Conservation (phyloP, 169 alveolate species). For the Plasmodium reichenowi region DNA sequence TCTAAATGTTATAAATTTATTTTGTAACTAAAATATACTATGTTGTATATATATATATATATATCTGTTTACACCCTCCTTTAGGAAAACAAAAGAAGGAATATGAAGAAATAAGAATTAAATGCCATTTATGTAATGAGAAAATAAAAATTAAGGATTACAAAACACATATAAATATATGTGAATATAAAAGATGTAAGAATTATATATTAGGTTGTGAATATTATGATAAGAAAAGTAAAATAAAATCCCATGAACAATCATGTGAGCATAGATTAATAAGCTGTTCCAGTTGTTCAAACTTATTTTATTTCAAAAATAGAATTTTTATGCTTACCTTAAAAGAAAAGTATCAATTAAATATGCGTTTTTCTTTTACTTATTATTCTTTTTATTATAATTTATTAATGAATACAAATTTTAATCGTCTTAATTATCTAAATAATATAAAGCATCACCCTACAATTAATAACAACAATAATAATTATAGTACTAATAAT, state of each 20-base stretch:
- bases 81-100: constrained; percentile 56
- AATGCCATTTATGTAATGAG: constrained; percentile 44
- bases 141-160: constrained; percentile 52
- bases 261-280: constrained; percentile 70
- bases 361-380: constrained; percentile 31
- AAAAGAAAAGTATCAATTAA: constrained; percentile 51
- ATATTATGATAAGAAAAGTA: constrained; percentile 58
- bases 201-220: constrained; percentile 76
- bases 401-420: constrained; percentile 62
- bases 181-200: constrained; percentile 67
- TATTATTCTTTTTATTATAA: constrained; percentile 67
- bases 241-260: constrained; percentile 58
- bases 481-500: constrained; percentile 14
- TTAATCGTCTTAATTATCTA: constrained; percentile 25
- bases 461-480: neutral
- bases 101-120: constrained; percentile 67
- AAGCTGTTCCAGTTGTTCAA: constrained; percentile 72
- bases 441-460: neutral
- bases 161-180: constrained; percentile 34
- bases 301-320: constrained; percentile 72
- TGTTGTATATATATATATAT: neutral
- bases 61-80: neutral
- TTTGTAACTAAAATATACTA: neutral
- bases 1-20: neutral
- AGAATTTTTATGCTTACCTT: constrained; percentile 43